These are phyloP conservation scores for Sporisorium exsertum DNA, from an alignment of 1,284 basidiomycete species.

Conservation along the genomic window DNA sequence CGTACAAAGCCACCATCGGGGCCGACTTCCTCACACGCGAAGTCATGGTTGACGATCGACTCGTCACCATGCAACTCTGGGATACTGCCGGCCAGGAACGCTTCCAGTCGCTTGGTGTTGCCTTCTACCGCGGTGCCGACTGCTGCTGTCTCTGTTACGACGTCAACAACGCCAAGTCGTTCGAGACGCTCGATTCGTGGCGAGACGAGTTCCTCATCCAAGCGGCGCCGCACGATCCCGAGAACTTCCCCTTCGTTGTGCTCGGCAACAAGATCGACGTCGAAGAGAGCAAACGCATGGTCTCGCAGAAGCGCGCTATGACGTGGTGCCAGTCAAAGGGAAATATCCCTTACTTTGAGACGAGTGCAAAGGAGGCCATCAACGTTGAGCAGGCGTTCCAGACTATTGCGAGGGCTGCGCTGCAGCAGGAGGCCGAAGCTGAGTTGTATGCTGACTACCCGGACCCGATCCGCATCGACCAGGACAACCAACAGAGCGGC, in stretches of 20 bases:
- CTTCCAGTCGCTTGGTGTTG: conserved; percentile 97
- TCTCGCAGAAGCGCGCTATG: conserved; percentile 99
- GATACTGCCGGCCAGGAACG: conserved; percentile 99
- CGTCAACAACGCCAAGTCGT: conserved; percentile 97
- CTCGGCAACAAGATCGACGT: conserved; percentile 99
- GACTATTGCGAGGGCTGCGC: conserved; percentile 96
- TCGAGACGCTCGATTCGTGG: conserved; percentile 78
- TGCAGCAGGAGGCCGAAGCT: conserved; percentile 95
- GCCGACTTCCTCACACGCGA: conserved; percentile 86
- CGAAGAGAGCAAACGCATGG: conserved; percentile 98
- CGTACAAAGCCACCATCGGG: conserved; percentile 81
- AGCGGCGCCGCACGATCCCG: conserved; percentile 96
- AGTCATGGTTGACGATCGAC: conserved; percentile 96
- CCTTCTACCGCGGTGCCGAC: conserved; percentile 98
- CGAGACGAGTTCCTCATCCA: conserved; percentile 72
- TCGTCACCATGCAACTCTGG: conserved; percentile 98
- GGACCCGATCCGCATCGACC: conserved; percentile 97
- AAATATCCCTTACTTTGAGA: conserved; percentile 99
- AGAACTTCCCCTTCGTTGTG: conserved; percentile 93
- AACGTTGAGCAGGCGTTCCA: conserved; percentile 99
- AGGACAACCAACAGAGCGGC: conserved; percentile 88
- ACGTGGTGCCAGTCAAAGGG: conserved; percentile 99
- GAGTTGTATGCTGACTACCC: conserved; percentile 98
- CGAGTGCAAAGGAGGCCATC: conserved; percentile 99
- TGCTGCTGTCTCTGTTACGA: conserved; percentile 97